Evolutionary conservation across 805 yeast species (phyloP).

Genomic region (Naumovozyma baii): DNA sequence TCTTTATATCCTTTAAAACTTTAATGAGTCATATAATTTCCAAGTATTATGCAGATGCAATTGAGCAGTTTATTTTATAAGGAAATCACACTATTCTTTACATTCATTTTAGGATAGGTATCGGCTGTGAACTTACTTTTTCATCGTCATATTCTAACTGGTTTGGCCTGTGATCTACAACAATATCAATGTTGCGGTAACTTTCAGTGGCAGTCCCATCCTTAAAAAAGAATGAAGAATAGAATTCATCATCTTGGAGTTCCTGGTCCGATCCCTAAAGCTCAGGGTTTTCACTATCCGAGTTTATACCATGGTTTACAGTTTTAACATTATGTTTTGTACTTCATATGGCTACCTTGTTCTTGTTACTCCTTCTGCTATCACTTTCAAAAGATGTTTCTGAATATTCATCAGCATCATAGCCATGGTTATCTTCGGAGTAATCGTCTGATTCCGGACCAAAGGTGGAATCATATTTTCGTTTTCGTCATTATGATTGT

Average conservation of each 20-base stretch:
- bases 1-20: constrained; percentile 58
- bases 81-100: constrained; percentile 46
- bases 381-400: too few species aligned
- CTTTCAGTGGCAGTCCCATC: too few species aligned
- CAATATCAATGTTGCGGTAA: constrained; percentile 21
- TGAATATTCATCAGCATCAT: constrained; percentile 16
- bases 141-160: constrained; percentile 18
- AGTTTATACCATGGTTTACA: too few species aligned
- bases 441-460: too few species aligned
- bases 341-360: constrained; percentile 28
- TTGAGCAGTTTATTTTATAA: constrained; percentile 72
- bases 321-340: too few species aligned
- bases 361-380: constrained; percentile 13
- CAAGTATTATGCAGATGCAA: constrained; percentile 91
- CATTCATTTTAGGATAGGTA: constrained; percentile 39
- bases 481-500: too few species aligned
- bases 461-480: too few species aligned
- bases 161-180: constrained; percentile 23
- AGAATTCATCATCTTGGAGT: too few species aligned
- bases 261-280: too few species aligned
- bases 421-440: constrained; percentile 18
- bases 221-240: too few species aligned
- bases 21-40: constrained; percentile 54
- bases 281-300: too few species aligned
- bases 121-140: constrained; percentile 16